phyloP scores from a whole-genome alignment of 345 rosid species.

The Eutrema japonicum region DNA sequence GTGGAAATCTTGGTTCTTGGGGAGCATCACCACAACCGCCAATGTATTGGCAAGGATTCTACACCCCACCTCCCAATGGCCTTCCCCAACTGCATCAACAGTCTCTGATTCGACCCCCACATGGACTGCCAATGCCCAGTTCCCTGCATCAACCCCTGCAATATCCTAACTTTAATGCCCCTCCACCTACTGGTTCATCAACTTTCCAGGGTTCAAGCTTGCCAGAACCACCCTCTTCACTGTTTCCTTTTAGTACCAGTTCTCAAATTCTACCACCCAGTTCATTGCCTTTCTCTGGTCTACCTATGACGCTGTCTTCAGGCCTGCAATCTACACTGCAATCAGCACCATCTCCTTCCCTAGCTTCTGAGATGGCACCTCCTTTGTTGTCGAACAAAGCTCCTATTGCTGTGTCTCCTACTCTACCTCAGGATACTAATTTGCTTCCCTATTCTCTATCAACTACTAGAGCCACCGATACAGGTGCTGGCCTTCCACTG shows the following conservation, averaged over 20 bases:
- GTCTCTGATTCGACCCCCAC: slow-evolving; percentile 76
- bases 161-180: slow-evolving; percentile 67
- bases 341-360: slow-evolving; percentile 54
- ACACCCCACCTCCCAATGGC: slow-evolving; percentile 75
- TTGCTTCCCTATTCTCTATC: slow-evolving; percentile 58
- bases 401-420: slow-evolving; percentile 52
- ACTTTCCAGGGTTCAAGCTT: slow-evolving; percentile 54
- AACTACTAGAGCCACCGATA: slow-evolving; percentile 54
- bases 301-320: slow-evolving; percentile 40
- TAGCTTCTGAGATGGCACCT: slow-evolving; percentile 63
- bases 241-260: slow-evolving; percentile 49
- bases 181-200: slow-evolving; percentile 57
- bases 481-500: slow-evolving; percentile 50
- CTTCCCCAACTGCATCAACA: slow-evolving; percentile 86
- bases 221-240: slow-evolving; percentile 56
- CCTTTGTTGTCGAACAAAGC: slow-evolving; percentile 55
- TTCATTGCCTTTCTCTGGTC: slow-evolving; percentile 44
- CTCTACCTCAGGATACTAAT: slow-evolving; percentile 49
- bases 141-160: slow-evolving; percentile 76
- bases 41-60: slow-evolving; percentile 93
- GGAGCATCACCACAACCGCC: slow-evolving; percentile 80
- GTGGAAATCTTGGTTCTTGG: slow-evolving; percentile 80
- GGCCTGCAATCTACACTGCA: slow-evolving; percentile 47
- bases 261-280: slow-evolving; percentile 48
- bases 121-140: slow-evolving; percentile 69